Evolutionary conservation across 768 basidiomycete genomes (phyloP).

Genomic region (Agrocybe pediades): DNA sequence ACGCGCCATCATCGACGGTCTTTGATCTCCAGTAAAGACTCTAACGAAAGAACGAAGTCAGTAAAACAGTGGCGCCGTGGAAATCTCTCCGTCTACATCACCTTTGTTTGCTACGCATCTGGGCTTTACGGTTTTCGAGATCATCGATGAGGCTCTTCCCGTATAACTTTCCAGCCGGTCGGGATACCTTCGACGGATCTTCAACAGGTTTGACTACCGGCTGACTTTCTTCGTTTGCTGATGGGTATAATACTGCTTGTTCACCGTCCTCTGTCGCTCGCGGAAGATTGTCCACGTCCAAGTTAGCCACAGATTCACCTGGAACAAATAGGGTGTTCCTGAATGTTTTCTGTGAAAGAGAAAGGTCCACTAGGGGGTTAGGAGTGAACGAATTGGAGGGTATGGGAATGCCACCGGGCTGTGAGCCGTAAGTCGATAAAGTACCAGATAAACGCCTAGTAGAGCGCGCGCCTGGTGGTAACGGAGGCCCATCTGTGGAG

Average conservation of each 20-base stretch:
- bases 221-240: constrained; percentile 38
- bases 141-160: constrained; percentile 92
- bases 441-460: constrained; percentile 48
- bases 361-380: constrained; percentile 73
- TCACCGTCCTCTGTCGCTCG: constrained; percentile 80
- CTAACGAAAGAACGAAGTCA: constrained; percentile 36
- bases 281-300: constrained; percentile 60
- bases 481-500: constrained; percentile 71
- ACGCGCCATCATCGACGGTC: constrained; percentile 94
- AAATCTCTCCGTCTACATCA: constrained; percentile 32
- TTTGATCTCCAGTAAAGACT: constrained; percentile 84
- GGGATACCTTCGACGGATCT: constrained; percentile 34
- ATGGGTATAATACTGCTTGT: constrained; percentile 55
- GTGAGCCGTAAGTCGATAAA: constrained; percentile 24
- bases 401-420: constrained; percentile 31
- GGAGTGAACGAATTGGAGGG: constrained; percentile 75
- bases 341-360: constrained; percentile 84
- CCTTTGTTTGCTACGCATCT: constrained; percentile 85
- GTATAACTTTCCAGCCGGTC: constrained; percentile 82
- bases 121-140: constrained; percentile 78
- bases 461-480: constrained; percentile 74
- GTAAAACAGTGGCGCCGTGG: no score
- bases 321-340: constrained; percentile 76
- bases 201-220: constrained; percentile 29
- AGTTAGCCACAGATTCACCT: constrained; percentile 64